Conservation (phyloP, 2,329 filamentous ascomycete species). For the Fusarium kyushuense region DNA sequence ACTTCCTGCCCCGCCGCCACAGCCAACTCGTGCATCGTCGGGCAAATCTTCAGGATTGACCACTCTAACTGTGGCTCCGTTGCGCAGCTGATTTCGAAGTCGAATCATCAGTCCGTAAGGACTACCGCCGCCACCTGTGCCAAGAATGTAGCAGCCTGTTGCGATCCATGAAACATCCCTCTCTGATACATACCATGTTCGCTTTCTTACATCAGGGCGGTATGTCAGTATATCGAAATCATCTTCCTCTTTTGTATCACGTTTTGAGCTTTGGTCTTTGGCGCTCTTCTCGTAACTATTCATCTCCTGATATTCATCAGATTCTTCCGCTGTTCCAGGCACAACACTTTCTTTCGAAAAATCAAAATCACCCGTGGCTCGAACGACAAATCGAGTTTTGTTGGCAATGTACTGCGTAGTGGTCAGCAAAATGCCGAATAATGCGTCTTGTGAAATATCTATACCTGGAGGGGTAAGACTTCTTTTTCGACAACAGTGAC, state of each 20-base stretch:
- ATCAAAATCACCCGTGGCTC: slow-evolving; percentile 70
- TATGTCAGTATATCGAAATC: slow-evolving; percentile 58
- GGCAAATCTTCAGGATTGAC: slow-evolving; percentile 63
- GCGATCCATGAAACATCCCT: slow-evolving; percentile 69
- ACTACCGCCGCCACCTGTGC: slow-evolving; percentile 70
- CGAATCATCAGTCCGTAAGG: slow-evolving; percentile 65
- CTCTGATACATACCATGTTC: slow-evolving; percentile 69
- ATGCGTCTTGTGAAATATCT: slow-evolving; percentile 9
- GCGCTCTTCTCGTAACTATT: slow-evolving; percentile 37
- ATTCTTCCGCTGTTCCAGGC: slow-evolving; percentile 6
- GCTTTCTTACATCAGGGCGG: slow-evolving; percentile 61
- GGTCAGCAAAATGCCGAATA: slow-evolving; percentile 5
- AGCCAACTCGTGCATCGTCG: slow-evolving; percentile 65
- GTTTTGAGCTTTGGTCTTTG: background rate
- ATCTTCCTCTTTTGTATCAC: slow-evolving; percentile 14
- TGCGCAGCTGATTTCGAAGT: slow-evolving; percentile 63
- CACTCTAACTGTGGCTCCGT: slow-evolving; percentile 63
- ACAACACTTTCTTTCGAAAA: slow-evolving; percentile 44
- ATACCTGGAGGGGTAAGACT: slow-evolving; percentile 64
- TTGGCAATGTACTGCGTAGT: slow-evolving; percentile 60
- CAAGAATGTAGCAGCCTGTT: slow-evolving; percentile 71
- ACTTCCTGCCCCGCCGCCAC: slow-evolving; percentile 69
- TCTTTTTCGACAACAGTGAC: slow-evolving; percentile 66
- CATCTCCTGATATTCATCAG: slow-evolving; percentile 31
- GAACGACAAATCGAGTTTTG: slow-evolving; percentile 68